Conservation (phyloP, 1,284 basidiomycete species). For the Tremellales sp. region DNA sequence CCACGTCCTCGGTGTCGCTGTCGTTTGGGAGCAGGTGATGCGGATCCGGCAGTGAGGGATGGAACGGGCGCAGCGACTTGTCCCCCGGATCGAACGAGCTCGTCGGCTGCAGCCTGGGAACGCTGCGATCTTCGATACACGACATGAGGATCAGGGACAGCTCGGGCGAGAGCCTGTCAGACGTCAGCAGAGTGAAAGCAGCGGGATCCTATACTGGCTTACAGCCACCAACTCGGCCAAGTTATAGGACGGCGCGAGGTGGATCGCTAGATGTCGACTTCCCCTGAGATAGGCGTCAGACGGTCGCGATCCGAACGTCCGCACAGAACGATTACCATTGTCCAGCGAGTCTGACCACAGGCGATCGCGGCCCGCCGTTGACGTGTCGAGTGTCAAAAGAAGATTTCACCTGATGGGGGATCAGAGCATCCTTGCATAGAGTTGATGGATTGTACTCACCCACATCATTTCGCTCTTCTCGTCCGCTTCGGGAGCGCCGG, state of each 20-base stretch:
- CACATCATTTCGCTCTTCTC: conserved; percentile 81
- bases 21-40: conserved; percentile 36
- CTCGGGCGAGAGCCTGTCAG: conserved; percentile 64
- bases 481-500: conserved; percentile 69
- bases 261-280: conserved; percentile 63
- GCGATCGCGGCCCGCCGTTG: conserved; percentile 68
- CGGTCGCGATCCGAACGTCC: not conserved
- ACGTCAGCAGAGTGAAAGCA: not conserved
- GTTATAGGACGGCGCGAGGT: conserved; percentile 51
- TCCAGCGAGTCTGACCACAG: conserved; percentile 70
- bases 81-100: conserved; percentile 20
- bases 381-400: conserved; percentile 73
- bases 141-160: conserved; percentile 69
- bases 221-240: conserved; percentile 54
- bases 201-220: conserved; percentile 9
- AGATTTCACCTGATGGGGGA: conserved; percentile 55
- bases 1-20: conserved; percentile 12
- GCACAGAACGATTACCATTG: conserved; percentile 57
- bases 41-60: conserved; percentile 18
- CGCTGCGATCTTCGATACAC: conserved; percentile 64
- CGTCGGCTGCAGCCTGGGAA: conserved; percentile 45
- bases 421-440: not conserved
- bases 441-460: conserved; percentile 45
- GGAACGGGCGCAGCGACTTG: conserved; percentile 12
- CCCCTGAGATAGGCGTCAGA: conserved; percentile 55